Percentiles rank a stretch among this genome's conserved stretches.
Evolutionary conservation across 225 moss, liverwort and hornwort species (phyloP).

Genomic region (Rhytidiadelphus loreus): DNA sequence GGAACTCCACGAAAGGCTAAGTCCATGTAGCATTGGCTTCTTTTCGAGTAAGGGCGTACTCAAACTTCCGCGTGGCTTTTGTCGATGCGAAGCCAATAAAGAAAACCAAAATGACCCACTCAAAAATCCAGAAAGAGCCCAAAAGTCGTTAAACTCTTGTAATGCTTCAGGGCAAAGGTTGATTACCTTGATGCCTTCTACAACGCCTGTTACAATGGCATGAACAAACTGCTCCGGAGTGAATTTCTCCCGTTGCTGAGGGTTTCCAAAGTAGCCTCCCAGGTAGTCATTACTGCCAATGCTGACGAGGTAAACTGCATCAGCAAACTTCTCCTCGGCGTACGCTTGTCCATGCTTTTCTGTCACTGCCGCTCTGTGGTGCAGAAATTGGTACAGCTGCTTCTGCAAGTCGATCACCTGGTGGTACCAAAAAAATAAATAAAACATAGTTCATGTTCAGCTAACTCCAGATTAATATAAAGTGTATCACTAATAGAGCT

Average conservation of each 20-base stretch:
- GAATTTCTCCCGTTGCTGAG: slow-evolving; percentile 43
- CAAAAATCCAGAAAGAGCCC: background rate
- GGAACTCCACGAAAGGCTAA: background rate
- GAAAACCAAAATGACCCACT: background rate
- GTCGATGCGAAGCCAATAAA: background rate
- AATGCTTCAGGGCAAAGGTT: background rate
- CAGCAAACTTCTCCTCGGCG: slow-evolving; percentile 45
- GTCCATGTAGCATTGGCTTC: background rate
- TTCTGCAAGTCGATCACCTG: slow-evolving; percentile 16
- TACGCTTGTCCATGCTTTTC: slow-evolving; percentile 32
- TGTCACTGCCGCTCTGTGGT: slow-evolving; percentile 30
- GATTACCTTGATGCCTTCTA: slow-evolving; percentile 53
- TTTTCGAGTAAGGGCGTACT: background rate
- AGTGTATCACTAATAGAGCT: background rate
- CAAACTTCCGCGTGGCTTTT: background rate
- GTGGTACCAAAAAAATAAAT: background rate
- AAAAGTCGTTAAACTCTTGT: background rate
- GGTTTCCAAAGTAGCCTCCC: slow-evolving; percentile 43
- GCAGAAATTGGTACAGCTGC: slow-evolving; percentile 53
- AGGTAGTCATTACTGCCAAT: slow-evolving; percentile 78
- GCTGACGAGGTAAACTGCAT: slow-evolving; percentile 65
- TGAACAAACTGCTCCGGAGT: slow-evolving; percentile 62
- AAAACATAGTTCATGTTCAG: background rate
- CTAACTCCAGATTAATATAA: background rate
- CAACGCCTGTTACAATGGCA: slow-evolving; percentile 34